Conservation (phyloP, 2,329 filamentous ascomycete species). For the Cryphonectria carpinicola region DNA sequence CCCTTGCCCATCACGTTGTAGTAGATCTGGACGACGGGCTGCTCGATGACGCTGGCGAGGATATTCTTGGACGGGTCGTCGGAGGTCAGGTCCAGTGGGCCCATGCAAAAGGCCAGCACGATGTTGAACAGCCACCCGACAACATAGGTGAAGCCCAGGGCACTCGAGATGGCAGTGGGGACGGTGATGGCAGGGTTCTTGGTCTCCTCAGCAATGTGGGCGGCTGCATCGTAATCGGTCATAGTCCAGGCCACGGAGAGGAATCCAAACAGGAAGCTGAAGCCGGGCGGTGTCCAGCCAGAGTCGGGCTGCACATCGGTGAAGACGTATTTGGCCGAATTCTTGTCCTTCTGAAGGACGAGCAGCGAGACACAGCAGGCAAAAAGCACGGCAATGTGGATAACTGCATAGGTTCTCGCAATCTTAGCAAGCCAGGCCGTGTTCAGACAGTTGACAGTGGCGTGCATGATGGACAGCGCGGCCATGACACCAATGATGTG, state of each 20-base stretch:
- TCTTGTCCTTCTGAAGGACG: slow-evolving; percentile 52
- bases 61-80: slow-evolving; percentile 46
- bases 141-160: slow-evolving; percentile 59
- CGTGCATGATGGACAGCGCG: slow-evolving; percentile 52
- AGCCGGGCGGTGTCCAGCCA: slow-evolving; percentile 56
- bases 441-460: slow-evolving; percentile 55
- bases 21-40: slow-evolving; percentile 61
- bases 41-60: slow-evolving; percentile 48
- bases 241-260: slow-evolving; percentile 57
- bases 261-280: slow-evolving; percentile 59
- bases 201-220: slow-evolving; percentile 52
- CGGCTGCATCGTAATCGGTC: slow-evolving; percentile 31
- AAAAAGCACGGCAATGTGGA: slow-evolving; percentile 54
- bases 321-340: slow-evolving; percentile 56
- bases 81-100: slow-evolving; percentile 33
- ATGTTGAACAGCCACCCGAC: slow-evolving; percentile 62
- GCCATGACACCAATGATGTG: slow-evolving; percentile 58
- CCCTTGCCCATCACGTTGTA: slow-evolving; percentile 59
- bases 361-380: slow-evolving; percentile 54
- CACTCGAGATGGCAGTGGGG: slow-evolving; percentile 56
- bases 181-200: slow-evolving; percentile 44
- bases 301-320: slow-evolving; percentile 52
- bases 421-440: slow-evolving; percentile 62
- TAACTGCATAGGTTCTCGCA: slow-evolving; percentile 58
- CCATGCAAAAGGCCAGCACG: slow-evolving; percentile 61